phyloP scores from a whole-genome alignment of 352 stramenopile genomes.

The Globisporangium recalcitrans region DNA sequence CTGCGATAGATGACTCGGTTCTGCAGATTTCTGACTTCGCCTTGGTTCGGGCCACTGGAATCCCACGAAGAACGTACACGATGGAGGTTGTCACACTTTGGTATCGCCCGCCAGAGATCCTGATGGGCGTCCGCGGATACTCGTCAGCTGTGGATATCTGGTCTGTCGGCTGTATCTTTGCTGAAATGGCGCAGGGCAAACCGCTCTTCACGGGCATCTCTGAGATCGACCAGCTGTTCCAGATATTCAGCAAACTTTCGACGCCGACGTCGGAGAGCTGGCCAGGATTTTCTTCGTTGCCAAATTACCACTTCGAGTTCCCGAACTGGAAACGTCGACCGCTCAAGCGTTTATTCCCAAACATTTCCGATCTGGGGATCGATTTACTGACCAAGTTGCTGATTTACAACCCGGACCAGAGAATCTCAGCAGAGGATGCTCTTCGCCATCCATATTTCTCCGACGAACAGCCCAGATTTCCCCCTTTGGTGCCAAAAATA shows the following conservation, averaged over 20 bases:
- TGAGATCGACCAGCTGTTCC: conserved; percentile 83
- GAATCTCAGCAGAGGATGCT: conserved; percentile 78
- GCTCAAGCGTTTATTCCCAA: conserved; percentile 63
- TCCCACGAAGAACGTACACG: conserved; percentile 86
- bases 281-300: conserved; percentile 95
- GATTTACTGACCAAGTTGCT: conserved; percentile 73
- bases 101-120: conserved; percentile 87
- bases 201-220: conserved; percentile 79
- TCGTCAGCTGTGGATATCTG: conserved; percentile 90
- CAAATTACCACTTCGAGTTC: conserved; percentile 94
- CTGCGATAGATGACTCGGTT: conserved; percentile 54
- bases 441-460: conserved; percentile 82
- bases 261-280: conserved; percentile 96
- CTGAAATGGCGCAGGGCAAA: conserved; percentile 91
- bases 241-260: conserved; percentile 92
- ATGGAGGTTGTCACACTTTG: conserved; percentile 90
- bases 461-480: conserved; percentile 35
- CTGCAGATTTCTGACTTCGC: conserved; percentile 88
- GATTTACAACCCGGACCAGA: conserved; percentile 77
- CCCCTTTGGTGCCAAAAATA: conserved; percentile 53
- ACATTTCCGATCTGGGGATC: conserved; percentile 66
- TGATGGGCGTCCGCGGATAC: conserved; percentile 86
- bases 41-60: conserved; percentile 80
- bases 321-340: conserved; percentile 71
- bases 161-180: conserved; percentile 97